Conservation (phyloP, 75 land plant species). For the Selaginella tamariscina region DNA sequence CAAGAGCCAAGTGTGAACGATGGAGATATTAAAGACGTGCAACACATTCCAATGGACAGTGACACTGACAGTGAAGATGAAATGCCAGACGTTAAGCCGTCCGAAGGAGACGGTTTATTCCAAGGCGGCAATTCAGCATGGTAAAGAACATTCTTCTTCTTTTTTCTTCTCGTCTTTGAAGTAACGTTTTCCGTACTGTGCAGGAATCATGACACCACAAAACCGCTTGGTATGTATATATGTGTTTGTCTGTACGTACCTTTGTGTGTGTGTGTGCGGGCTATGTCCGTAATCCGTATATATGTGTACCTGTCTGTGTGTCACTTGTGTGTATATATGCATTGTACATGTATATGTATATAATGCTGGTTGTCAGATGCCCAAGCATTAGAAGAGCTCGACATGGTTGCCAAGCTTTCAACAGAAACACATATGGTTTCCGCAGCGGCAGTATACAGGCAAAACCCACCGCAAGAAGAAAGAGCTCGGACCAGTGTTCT, state of each 20-base stretch:
- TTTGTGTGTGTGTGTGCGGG: too few relatives aligned
- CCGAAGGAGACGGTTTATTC: slow-evolving; percentile 7
- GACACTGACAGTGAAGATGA: slow-evolving; percentile 10
- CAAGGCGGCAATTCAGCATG: slow-evolving; percentile 21
- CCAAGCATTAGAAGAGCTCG: background rate
- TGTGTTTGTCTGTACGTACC: too few relatives aligned
- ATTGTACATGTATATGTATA: too few relatives aligned
- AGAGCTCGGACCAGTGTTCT: background rate
- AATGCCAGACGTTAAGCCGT: background rate
- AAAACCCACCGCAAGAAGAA: background rate
- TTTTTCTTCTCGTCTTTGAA: background rate
- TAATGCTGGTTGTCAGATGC: background rate
- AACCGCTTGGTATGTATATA: background rate
- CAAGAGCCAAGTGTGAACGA: slow-evolving; percentile 16
- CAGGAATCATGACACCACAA: background rate
- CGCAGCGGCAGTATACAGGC: background rate
- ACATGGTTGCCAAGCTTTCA: background rate
- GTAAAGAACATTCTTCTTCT: slow-evolving; percentile 5
- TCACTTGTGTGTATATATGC: too few relatives aligned
- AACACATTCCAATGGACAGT: slow-evolving; percentile 1
- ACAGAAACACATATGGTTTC: background rate
- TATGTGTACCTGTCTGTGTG: too few relatives aligned
- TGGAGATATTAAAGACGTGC: slow-evolving; percentile 20
- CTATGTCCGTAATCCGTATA: too few relatives aligned
- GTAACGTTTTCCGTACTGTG: background rate